These are phyloP conservation scores for Solanum pinnatisectum DNA, from an alignment of 257 asterid species.

Conservation along the genomic window DNA sequence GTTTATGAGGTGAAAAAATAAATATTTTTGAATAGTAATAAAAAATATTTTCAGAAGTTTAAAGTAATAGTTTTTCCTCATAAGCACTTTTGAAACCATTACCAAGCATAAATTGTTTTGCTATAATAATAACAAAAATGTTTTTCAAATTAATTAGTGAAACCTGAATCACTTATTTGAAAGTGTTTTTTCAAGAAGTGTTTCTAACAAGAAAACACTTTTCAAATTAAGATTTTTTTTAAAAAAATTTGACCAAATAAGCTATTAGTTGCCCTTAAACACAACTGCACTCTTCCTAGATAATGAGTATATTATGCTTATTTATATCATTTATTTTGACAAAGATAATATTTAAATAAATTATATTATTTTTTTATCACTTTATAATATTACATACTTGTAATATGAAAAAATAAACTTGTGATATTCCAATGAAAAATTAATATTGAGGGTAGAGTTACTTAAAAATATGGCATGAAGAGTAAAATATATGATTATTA, in stretches of 20 bases:
- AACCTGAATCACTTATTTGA: not conserved
- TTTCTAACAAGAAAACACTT: not conserved
- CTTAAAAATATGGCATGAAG: not conserved
- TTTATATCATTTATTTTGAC: too few species aligned
- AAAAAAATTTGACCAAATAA: not conserved
- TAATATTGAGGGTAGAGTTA: not conserved
- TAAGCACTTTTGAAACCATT: too few species aligned
- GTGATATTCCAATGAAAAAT: not conserved
- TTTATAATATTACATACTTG: not conserved
- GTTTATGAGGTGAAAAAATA: not conserved
- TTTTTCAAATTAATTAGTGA: not conserved
- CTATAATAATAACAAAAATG: too few species aligned
- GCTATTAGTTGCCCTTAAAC: not conserved
- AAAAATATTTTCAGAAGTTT: not conserved
- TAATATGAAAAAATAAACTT: not conserved
- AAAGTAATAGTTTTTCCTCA: not conserved
- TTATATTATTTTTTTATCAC: too few species aligned
- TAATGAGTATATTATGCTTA: not conserved
- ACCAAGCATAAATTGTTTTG: not conserved
- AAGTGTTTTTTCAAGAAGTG: not conserved
- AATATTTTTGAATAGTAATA: too few species aligned
- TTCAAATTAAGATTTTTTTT: not conserved
- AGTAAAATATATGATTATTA: too few species aligned
- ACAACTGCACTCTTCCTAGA: not conserved
- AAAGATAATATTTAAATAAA: too few species aligned